Conservation (phyloP, 805 yeast species). For the Candida gorgasii region DNA sequence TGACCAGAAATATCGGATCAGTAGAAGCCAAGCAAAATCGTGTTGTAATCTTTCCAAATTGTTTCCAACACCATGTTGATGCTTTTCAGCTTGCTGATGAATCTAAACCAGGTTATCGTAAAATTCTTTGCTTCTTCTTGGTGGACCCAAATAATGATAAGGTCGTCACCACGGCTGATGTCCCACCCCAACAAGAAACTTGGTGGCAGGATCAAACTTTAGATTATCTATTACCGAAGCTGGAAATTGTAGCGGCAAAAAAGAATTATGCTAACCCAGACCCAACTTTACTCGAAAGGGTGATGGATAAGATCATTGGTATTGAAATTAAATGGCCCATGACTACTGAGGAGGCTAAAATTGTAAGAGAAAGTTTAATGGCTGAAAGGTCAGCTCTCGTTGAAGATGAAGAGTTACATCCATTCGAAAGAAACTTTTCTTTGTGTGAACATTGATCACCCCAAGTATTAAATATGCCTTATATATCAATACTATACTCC, state of each 20-base stretch:
- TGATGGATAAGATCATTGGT: background rate
- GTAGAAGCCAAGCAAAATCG: conserved; percentile 26
- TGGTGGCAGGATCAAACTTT: conserved; percentile 28
- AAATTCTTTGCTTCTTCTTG: conserved; percentile 41
- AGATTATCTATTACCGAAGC: background rate
- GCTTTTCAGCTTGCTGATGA: conserved; percentile 37
- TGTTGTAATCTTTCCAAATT: conserved; percentile 40
- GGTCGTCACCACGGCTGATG: conserved; percentile 29
- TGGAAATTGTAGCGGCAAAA: background rate
- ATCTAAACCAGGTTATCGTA: conserved; percentile 37
- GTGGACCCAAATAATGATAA: conserved; percentile 35
- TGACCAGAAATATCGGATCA: conserved; percentile 26
- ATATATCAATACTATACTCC: too few species aligned
- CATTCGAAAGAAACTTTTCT: conserved; percentile 24
- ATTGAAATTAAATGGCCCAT: conserved; percentile 4
- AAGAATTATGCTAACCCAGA: background rate
- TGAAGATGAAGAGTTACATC: conserved; percentile 14
- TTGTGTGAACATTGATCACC: conserved; percentile 38
- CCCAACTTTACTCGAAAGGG: background rate
- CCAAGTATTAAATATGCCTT: too few species aligned
- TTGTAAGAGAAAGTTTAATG: conserved; percentile 31
- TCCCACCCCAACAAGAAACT: conserved; percentile 39
- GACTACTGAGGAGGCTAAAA: conserved; percentile 21
- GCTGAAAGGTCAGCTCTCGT: conserved; percentile 24
- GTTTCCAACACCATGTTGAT: conserved; percentile 40